Evolutionary conservation across 345 rosid genomes (phyloP).

Genomic region (Limnanthes douglasii): DNA sequence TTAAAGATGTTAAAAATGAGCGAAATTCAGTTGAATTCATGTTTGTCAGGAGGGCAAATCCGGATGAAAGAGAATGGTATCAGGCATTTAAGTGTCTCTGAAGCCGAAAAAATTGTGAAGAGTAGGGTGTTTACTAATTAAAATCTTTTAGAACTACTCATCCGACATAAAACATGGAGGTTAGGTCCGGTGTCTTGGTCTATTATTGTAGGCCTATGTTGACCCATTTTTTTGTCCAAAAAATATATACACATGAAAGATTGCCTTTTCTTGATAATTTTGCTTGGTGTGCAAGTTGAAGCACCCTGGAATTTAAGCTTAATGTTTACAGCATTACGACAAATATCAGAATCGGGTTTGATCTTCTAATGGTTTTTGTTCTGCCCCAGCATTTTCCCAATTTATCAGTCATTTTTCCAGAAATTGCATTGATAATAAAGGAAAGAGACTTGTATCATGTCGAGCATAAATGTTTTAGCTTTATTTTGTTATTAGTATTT

Average conservation of each 20-base stretch:
- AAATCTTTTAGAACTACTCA: constrained; percentile 2
- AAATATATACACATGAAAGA: background rate
- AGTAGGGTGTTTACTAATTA: constrained; percentile 26
- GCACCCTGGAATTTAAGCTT: no score
- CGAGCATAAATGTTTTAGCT: no score
- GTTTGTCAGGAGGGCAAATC: constrained; percentile 19
- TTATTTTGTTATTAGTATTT: no score
- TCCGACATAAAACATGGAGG: constrained; percentile 2
- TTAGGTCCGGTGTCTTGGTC: background rate
- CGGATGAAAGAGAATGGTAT: constrained; percentile 52
- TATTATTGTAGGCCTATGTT: background rate
- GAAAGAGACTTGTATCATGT: no score
- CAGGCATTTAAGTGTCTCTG: constrained; percentile 36
- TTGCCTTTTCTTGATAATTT: background rate
- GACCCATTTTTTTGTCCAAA: constrained; percentile 7
- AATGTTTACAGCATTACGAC: no score
- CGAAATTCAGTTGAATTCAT: constrained; percentile 36
- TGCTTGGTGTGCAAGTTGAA: no score
- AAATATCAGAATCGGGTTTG: no score
- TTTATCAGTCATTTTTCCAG: no score
- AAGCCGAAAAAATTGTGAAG: constrained; percentile 46
- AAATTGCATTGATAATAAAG: no score
- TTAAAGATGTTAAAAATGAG: constrained; percentile 48
- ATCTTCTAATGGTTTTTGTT: no score
- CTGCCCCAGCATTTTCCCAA: no score